Base-by-base conservation (phyloP, 257 asterid genomes). In the Scutellaria galericulata region DNA sequence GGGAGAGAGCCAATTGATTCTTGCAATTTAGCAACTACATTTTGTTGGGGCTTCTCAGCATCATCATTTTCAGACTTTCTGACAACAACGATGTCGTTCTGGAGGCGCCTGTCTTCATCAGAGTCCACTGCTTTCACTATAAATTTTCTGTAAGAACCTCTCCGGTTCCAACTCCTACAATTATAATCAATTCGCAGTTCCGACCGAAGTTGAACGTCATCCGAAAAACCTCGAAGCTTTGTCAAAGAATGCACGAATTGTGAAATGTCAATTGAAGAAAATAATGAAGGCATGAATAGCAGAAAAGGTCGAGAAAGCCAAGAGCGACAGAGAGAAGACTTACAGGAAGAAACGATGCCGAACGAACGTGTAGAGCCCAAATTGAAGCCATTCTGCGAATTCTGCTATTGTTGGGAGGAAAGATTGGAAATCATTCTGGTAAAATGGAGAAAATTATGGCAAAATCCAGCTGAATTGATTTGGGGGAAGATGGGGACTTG, bases 1-100 rank as follows among this genome's bases (percentile, higher is more conserved):
- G 98, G 94, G 22, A 80, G 75, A 68, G 90, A 83, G 73, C 79
- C 74, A 54, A 86, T 37, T 47, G 93, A 76, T 35, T 80, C 88
- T 37, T 80, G 90, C 52, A 87, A 82, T 76, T 77, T 86, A 74
- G 81, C 70, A 57, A 85, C 70, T 1, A 77, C 60, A 73, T 78
- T 79, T 45, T 56, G 78, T 22, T 67, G 75, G 7, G 66, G 69
- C 62, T 69, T 73, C 72, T 50, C 79, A 3, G 76, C 76, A 62
- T 56, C 72, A 13, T 46, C 75, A 9, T 76, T 80, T 75, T 65
- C 71, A 40, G 65, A n/a, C 66, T 76, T 70, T 27, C 48, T 72
- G 20, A 72, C 14, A 47, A 75, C 62, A 20, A 75, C 69, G 61
- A 51, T 82, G 64, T 78, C 83, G 68, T 78, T 80, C 5, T 22